Percentiles rank a stretch among this genome's conserved stretches.
Conservation (phyloP, 2,329 filamentous ascomycete genomes). For the Tolypocladium amazonense region DNA sequence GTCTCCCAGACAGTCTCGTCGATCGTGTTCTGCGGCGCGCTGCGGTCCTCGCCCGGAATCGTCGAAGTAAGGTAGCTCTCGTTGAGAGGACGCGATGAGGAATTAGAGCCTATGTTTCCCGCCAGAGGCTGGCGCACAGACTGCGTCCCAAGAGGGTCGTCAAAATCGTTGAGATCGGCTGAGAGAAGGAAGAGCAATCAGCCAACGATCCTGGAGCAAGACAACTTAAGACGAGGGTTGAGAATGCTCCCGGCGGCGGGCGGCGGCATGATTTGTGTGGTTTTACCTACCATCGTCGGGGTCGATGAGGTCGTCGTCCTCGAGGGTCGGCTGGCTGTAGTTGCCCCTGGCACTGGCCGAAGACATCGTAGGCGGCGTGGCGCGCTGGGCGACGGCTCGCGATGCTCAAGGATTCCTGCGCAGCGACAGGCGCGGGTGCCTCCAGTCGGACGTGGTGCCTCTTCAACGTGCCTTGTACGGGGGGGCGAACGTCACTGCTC, state of each 20-base stretch:
- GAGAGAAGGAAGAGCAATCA: constrained; percentile 1
- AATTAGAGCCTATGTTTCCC: constrained; percentile 64
- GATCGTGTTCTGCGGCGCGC: constrained; percentile 83
- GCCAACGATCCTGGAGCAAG: background rate
- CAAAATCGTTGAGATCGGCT: constrained; percentile 87
- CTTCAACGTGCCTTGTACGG: background rate
- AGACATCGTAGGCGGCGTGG: constrained; percentile 25
- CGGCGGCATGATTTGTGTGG: background rate
- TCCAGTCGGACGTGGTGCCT: background rate
- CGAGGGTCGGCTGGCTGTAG: constrained; percentile 49
- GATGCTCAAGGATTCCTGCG: background rate
- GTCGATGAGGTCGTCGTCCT: constrained; percentile 66
- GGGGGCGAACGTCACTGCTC: background rate
- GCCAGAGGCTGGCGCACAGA: constrained; percentile 71
- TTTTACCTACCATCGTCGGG: constrained; percentile 58
- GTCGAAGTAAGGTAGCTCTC: constrained; percentile 78
- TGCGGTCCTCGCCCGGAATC: constrained; percentile 86
- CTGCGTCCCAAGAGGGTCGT: constrained; percentile 64
- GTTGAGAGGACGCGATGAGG: constrained; percentile 48
- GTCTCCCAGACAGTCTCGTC: constrained; percentile 97
- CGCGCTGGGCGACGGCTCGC: background rate
- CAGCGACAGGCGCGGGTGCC: background rate
- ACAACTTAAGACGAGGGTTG: background rate
- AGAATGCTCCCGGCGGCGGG: background rate
- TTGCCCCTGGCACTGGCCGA: constrained; percentile 40